phyloP scores from a whole-genome alignment of 768 basidiomycete genomes.

The Leccinum subtestaceum region DNA sequence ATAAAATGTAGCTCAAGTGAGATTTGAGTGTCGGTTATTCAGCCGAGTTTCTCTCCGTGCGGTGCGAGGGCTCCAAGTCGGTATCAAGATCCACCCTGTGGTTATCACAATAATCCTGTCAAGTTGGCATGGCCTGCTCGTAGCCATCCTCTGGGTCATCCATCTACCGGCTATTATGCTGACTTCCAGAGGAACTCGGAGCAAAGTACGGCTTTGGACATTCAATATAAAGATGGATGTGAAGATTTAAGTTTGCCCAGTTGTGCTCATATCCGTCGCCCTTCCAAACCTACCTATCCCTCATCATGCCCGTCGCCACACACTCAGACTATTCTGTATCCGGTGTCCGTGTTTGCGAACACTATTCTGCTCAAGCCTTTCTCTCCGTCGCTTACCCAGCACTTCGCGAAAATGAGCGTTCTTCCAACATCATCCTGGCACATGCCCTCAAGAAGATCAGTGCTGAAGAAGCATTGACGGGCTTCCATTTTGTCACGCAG shows the following conservation, averaged over 20 bases:
- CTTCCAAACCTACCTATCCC: not conserved
- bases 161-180: conserved; percentile 7
- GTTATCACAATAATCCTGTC: conserved; percentile 1
- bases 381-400: conserved; percentile 41
- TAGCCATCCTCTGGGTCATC: conserved; percentile 12
- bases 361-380: conserved; percentile 40
- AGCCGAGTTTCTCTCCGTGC: not conserved
- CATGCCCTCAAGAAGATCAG: conserved; percentile 45
- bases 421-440: conserved; percentile 52
- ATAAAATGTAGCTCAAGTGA: not conserved
- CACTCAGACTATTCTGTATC: conserved; percentile 13
- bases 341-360: conserved; percentile 34
- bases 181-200: conserved; percentile 20
- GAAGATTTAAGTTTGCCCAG: not conserved
- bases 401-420: conserved; percentile 43
- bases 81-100: conserved; percentile 20
- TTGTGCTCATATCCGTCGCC: conserved; percentile 1
- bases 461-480: conserved; percentile 37
- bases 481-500: conserved; percentile 35
- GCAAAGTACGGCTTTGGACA: conserved; percentile 4
- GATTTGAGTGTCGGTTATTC: not conserved
- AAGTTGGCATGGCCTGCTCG: conserved; percentile 1
- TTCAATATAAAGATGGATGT: conserved; percentile 10
- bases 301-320: conserved; percentile 32
- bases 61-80: not conserved